These are phyloP conservation scores for Setomelanomma holmii DNA, from an alignment of 2,329 filamentous ascomycete species.

Conservation along the genomic window DNA sequence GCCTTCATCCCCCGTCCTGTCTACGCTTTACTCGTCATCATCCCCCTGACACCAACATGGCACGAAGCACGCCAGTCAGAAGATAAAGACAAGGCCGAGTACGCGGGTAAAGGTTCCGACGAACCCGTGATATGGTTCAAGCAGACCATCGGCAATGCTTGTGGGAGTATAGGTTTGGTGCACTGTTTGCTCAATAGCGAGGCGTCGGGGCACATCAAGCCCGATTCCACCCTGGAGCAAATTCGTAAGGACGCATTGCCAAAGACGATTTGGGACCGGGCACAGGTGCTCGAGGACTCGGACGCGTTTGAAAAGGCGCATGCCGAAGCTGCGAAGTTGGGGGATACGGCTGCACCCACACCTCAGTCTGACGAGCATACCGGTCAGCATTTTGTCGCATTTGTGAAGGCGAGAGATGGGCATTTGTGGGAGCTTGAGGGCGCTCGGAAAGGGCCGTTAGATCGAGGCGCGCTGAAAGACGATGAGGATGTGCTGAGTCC, in stretches of 20 bases:
- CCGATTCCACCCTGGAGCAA: conserved; percentile 53
- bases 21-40: conserved; percentile 63
- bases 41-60: conserved; percentile 52
- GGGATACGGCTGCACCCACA: conserved; percentile 48
- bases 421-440: conserved; percentile 59
- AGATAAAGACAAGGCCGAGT: conserved; percentile 50
- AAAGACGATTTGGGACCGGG: conserved; percentile 55
- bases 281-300: conserved; percentile 60
- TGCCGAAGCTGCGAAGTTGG: conserved; percentile 50
- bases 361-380: conserved; percentile 34
- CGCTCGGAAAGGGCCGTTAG: conserved; percentile 52
- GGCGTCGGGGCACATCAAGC: conserved; percentile 51
- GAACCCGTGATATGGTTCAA: conserved; percentile 66
- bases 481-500: conserved; percentile 56
- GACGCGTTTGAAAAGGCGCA: conserved; percentile 54
- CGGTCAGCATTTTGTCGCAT: conserved; percentile 56
- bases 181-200: conserved; percentile 62
- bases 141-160: conserved; percentile 66
- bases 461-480: conserved; percentile 49
- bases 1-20: conserved; percentile 60
- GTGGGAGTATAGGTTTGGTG: conserved; percentile 64
- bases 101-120: conserved; percentile 54
- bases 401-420: conserved; percentile 55
- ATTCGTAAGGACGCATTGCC: conserved; percentile 55
- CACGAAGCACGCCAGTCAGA: conserved; percentile 51